Evolutionary conservation across 306 rosid genomes (phyloP).

Genomic region (Prunus kanzakura): DNA sequence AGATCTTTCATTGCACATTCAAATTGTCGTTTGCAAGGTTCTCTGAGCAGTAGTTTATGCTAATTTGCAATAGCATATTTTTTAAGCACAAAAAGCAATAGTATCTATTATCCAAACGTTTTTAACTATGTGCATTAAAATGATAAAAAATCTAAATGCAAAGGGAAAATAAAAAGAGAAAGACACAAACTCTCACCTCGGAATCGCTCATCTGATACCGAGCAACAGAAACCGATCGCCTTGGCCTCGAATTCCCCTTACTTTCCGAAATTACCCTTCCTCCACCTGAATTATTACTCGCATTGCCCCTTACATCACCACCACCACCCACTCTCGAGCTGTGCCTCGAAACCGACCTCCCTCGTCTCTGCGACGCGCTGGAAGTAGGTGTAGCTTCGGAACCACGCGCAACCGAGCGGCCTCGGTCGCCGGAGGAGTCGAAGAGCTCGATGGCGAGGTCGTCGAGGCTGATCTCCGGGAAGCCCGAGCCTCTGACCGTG

Average conservation of each 20-base stretch:
- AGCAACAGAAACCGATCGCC: slow-evolving; percentile 86
- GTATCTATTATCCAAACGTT: background rate
- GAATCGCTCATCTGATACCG: slow-evolving; percentile 88
- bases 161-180: background rate
- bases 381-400: slow-evolving; percentile 44
- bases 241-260: slow-evolving; percentile 47
- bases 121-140: background rate
- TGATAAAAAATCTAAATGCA: background rate
- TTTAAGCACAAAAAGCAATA: background rate
- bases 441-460: slow-evolving; percentile 86
- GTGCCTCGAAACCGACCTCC: slow-evolving; percentile 92
- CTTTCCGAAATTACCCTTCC: slow-evolving; percentile 51
- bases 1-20: background rate
- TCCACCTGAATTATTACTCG: slow-evolving; percentile 29
- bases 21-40: background rate
- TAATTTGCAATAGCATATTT: background rate
- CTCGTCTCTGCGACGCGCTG: slow-evolving; percentile 57
- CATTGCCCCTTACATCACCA: slow-evolving; percentile 43
- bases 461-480: slow-evolving; percentile 94
- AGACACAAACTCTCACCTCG: slow-evolving; percentile 54
- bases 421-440: slow-evolving; percentile 54
- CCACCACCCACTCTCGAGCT: slow-evolving; percentile 30
- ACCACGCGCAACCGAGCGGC: slow-evolving; percentile 40
- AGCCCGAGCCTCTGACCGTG: slow-evolving; percentile 79
- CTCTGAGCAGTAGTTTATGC: background rate